Conservation (phyloP, 2,329 filamentous ascomycete species). For the Sordariomycetes sp. region DNA sequence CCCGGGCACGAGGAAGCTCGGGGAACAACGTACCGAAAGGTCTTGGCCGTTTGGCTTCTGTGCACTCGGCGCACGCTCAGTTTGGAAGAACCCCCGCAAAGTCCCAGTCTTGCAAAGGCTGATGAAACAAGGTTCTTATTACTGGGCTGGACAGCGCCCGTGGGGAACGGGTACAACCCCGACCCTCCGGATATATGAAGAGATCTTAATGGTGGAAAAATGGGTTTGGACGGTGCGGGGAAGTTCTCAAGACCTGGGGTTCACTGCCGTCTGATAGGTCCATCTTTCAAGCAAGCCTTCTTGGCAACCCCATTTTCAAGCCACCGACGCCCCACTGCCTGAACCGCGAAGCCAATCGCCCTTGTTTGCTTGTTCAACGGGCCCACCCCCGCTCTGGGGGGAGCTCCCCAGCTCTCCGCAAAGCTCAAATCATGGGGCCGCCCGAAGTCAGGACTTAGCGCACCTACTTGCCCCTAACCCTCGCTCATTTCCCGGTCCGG, state of each 20-base stretch:
- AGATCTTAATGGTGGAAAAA: constrained; percentile 2
- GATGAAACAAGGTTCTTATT: background rate
- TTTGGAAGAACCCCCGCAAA: background rate
- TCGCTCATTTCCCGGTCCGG: too few relatives aligned
- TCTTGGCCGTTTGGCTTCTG: background rate
- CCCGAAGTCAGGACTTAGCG: background rate
- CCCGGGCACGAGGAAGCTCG: background rate
- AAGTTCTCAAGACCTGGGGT: background rate
- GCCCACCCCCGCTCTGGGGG: background rate
- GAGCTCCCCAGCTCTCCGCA: background rate
- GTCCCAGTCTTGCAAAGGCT: background rate
- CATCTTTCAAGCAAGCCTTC: background rate
- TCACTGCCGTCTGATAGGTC: background rate
- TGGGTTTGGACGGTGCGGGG: background rate
- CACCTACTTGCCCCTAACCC: background rate
- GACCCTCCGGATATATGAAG: background rate
- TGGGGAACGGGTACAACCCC: background rate
- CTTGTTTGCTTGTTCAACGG: background rate
- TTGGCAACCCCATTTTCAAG: background rate
- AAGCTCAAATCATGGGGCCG: background rate
- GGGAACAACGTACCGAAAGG: background rate
- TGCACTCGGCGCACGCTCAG: background rate
- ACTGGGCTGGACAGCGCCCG: too few relatives aligned
- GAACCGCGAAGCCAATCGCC: too few relatives aligned
- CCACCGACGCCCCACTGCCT: background rate